These are phyloP conservation scores for Tephrocybe sp. DNA, from an alignment of 768 basidiomycete species.

Conservation along the genomic window DNA sequence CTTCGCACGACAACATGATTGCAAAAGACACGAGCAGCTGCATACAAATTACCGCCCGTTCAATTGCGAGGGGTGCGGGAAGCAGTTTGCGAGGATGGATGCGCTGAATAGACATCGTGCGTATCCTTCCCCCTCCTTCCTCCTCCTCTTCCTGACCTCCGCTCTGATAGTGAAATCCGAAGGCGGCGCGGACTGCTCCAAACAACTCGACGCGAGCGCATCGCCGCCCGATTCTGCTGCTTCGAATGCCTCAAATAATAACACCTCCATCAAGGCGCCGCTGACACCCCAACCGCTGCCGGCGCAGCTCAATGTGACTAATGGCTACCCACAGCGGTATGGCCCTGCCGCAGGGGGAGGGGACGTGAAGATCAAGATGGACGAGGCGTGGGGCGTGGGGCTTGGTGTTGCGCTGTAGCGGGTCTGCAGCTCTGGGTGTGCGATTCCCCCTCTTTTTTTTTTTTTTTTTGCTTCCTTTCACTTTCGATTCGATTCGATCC, in stretches of 20 bases:
- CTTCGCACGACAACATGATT: conserved; percentile 93
- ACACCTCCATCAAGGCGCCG: background rate
- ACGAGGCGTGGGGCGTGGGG: conserved; percentile 16
- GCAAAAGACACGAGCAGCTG: conserved; percentile 93
- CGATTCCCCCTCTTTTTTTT: background rate
- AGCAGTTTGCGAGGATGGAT: conserved; percentile 94
- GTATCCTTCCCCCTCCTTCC: conserved; percentile 29
- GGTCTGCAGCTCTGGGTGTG: background rate
- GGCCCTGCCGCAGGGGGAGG: background rate
- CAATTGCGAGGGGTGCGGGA: conserved; percentile 88
- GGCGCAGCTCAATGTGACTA: too few species aligned
- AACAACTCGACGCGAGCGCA: conserved; percentile 32
- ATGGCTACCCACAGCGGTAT: background rate
- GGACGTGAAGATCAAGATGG: conserved; percentile 7
- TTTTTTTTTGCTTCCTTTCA: background rate
- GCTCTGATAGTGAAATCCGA: conserved; percentile 65
- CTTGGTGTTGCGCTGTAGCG: conserved; percentile 13
- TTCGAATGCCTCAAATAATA: background rate
- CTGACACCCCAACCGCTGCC: background rate
- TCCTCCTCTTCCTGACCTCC: background rate
- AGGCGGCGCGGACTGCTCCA: conserved; percentile 75
- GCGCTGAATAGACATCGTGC: conserved; percentile 90
- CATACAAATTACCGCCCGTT: conserved; percentile 93
- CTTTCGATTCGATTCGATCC: too few species aligned
- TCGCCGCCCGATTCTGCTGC: conserved; percentile 1